These are phyloP conservation scores for Tolypocladium endophyticum DNA, from an alignment of 2,329 filamentous ascomycete genomes.

Conservation along the genomic window DNA sequence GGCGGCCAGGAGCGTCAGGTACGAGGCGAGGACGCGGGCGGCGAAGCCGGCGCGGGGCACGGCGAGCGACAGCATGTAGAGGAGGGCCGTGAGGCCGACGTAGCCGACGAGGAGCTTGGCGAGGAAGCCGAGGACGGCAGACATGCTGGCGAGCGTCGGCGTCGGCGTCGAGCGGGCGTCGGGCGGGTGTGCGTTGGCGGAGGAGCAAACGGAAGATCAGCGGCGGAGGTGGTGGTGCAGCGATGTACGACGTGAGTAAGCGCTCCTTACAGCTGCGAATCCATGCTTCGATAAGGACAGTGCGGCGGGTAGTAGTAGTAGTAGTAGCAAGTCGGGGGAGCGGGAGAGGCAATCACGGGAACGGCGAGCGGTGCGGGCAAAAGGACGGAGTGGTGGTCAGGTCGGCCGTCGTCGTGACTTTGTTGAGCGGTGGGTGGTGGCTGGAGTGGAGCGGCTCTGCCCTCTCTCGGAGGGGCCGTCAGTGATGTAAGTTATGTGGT, in stretches of 20 bases:
- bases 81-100: conserved; percentile 35
- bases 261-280: background rate
- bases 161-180: background rate
- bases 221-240: background rate
- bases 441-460: background rate
- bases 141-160: conserved; percentile 18
- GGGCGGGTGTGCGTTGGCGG: too few species aligned
- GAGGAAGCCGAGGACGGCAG: conserved; percentile 23
- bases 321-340: background rate
- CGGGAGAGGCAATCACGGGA: background rate
- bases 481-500: too few species aligned
- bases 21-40: conserved; percentile 57
- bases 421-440: background rate
- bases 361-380: background rate
- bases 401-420: background rate
- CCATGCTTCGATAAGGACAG: background rate
- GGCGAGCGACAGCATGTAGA: conserved; percentile 53
- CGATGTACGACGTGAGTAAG: background rate
- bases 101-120: conserved; percentile 42
- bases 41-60: conserved; percentile 53
- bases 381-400: background rate
- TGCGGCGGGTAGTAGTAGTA: background rate
- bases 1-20: conserved; percentile 47
- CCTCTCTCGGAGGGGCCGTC: background rate
- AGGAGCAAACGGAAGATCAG: too few species aligned